These are phyloP conservation scores for Pichia thaimueangensis DNA, from an alignment of 805 yeast species.

Conservation along the genomic window DNA sequence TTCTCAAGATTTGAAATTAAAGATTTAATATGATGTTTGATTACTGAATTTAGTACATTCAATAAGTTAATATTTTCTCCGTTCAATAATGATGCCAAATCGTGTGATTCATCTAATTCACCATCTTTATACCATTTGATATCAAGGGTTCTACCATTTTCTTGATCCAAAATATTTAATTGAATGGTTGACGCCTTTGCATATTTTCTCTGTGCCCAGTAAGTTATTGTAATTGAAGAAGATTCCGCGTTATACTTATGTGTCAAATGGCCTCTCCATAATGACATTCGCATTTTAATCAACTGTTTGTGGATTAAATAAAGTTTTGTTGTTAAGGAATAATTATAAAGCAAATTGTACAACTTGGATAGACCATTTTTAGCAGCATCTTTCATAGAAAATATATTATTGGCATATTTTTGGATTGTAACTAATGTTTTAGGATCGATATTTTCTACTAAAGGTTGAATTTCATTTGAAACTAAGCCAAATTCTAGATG, in stretches of 20 bases:
- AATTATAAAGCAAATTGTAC: constrained; percentile 50
- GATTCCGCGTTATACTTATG: constrained; percentile 51
- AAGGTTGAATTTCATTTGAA: constrained; percentile 26
- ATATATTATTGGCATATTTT: constrained; percentile 45
- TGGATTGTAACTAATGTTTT: constrained; percentile 42
- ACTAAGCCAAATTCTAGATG: constrained; percentile 50
- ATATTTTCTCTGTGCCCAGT: constrained; percentile 52
- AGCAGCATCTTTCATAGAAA: constrained; percentile 41
- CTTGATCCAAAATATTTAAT: constrained; percentile 46
- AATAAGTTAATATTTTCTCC: constrained; percentile 34
- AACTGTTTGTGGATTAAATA: constrained; percentile 55
- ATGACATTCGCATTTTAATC: constrained; percentile 39
- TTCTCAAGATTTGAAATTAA: constrained; percentile 30
- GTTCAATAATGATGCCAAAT: constrained; percentile 28
- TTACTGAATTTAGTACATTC: constrained; percentile 31
- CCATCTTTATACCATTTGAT: constrained; percentile 64
- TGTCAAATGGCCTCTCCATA: constrained; percentile 57
- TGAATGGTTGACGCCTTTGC: constrained; percentile 50
- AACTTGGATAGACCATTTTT: constrained; percentile 32
- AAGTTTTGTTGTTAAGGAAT: constrained; percentile 59
- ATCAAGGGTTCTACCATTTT: constrained; percentile 28
- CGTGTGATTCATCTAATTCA: constrained; percentile 16
- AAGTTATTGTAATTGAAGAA: constrained; percentile 49
- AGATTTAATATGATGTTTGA: constrained; percentile 34
- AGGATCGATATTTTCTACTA: constrained; percentile 26